A percentile compares a stretch with the other conserved stretches of the same genome.
Evolutionary conservation across 768 basidiomycete species (phyloP).

Genomic region (Leccinellum luteum): DNA sequence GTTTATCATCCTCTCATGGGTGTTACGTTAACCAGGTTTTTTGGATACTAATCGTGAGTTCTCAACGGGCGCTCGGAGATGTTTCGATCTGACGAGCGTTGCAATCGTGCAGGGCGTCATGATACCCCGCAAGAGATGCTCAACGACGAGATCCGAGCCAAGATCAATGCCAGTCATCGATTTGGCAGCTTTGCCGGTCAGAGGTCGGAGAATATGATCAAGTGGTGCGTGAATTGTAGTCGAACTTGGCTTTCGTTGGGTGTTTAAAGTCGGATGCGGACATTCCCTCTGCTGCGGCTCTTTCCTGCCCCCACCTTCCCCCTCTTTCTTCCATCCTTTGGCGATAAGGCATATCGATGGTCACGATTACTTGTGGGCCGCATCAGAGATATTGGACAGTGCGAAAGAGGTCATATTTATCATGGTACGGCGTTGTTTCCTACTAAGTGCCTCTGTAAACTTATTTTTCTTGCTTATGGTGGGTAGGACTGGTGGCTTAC

Average conservation of each 20-base stretch:
- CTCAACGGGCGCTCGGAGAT: background rate
- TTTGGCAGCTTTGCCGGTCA: slow-evolving; percentile 82
- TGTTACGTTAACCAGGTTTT: slow-evolving; percentile 24
- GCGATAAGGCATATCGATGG: slow-evolving; percentile 79
- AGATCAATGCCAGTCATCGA: slow-evolving; percentile 78
- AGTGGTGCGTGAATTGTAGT: slow-evolving; percentile 55
- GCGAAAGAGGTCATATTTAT: slow-evolving; percentile 89
- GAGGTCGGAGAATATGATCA: slow-evolving; percentile 68
- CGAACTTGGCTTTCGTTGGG: background rate
- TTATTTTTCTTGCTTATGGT: background rate
- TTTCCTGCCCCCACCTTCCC: background rate
- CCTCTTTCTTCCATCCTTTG: background rate
- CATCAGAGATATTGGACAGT: slow-evolving; percentile 84
- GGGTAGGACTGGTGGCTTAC: slow-evolving; percentile 88
- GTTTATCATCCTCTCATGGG: background rate
- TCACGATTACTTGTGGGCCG: slow-evolving; percentile 95
- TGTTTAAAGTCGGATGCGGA: background rate
- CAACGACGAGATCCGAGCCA: slow-evolving; percentile 66
- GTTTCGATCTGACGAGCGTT: slow-evolving; percentile 1
- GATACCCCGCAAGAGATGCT: slow-evolving; percentile 72
- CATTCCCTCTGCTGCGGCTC: background rate
- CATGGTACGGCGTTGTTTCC: slow-evolving; percentile 45
- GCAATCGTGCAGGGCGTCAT: slow-evolving; percentile 50
- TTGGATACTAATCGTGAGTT: slow-evolving; percentile 35
- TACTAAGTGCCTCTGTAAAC: background rate